Percentiles rank a stretch among this genome's conserved stretches.
These are phyloP conservation scores for Lippia alba DNA, from an alignment of 305 asterid species.

Conservation along the genomic window DNA sequence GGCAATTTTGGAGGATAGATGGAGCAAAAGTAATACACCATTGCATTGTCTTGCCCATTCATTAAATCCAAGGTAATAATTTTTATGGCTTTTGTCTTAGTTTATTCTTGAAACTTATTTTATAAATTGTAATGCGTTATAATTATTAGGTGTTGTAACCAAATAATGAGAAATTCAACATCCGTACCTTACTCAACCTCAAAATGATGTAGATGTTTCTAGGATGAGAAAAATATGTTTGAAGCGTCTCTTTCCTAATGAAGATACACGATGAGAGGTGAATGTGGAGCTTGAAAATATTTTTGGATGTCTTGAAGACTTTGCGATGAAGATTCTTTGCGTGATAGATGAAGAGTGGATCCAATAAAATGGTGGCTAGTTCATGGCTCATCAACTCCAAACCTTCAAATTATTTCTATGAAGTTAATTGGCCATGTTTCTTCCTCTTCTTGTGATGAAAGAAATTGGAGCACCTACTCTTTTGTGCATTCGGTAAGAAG, in stretches of 20 bases:
- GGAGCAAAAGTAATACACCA: conserved; percentile 18
- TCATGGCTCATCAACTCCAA: background rate
- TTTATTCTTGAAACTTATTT: background rate
- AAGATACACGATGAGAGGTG: no score
- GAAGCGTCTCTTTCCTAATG: no score
- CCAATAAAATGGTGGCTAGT: background rate
- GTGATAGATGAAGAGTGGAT: background rate
- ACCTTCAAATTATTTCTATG: background rate
- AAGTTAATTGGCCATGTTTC: background rate
- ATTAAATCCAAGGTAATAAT: conserved; percentile 8
- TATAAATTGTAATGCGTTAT: no score
- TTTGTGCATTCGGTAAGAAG: background rate
- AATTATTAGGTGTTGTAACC: background rate
- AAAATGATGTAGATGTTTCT: no score
- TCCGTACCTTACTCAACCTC: background rate
- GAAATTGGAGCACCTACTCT: background rate
- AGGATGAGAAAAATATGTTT: no score
- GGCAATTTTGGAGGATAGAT: conserved; percentile 3
- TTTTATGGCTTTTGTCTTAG: background rate
- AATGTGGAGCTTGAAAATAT: background rate
- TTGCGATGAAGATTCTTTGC: background rate
- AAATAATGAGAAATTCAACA: background rate
- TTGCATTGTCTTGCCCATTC: conserved; percentile 20
- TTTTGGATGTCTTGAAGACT: background rate
- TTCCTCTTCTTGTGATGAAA: background rate